Evolutionary conservation across 768 basidiomycete genomes (phyloP).

Genomic region (Naganishia randhawae): DNA sequence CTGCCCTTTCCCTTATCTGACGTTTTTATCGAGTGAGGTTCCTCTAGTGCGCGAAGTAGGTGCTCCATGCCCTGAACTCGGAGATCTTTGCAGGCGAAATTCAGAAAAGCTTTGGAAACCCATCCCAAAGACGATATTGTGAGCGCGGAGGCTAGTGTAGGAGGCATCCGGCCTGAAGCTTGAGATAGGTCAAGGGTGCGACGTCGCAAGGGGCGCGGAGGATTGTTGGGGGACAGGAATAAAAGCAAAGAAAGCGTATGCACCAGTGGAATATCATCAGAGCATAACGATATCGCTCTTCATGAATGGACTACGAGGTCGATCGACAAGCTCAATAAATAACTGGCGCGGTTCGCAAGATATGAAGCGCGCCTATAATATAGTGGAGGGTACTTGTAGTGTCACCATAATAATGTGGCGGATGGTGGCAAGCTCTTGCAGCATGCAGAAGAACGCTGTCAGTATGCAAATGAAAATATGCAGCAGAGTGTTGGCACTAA

Average conservation of each 20-base stretch:
- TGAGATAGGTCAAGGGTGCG: no score
- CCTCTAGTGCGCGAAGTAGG: conserved; percentile 62
- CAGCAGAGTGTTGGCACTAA: no score
- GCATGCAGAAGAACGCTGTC: no score
- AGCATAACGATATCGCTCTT: not conserved
- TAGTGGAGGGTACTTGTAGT: no score
- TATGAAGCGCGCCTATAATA: no score
- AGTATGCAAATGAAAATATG: no score
- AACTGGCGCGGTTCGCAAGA: not conserved
- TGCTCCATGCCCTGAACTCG: conserved; percentile 67
- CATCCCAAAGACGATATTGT: conserved; percentile 69
- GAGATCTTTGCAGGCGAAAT: conserved; percentile 62
- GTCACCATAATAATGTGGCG: no score
- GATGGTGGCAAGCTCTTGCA: no score
- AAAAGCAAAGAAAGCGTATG: not conserved
- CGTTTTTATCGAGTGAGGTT: conserved; percentile 27
- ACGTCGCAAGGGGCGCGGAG: not conserved
- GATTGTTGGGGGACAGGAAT: no score
- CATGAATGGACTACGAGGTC: not conserved
- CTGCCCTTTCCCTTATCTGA: conserved; percentile 25
- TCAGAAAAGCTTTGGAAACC: conserved; percentile 71
- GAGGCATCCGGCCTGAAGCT: conserved; percentile 29
- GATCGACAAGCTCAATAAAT: not conserved
- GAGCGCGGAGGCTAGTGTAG: conserved; percentile 54
- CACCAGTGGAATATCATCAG: not conserved